A percentile compares a stretch with the other conserved stretches of the same genome.
Evolutionary conservation across 2,329 filamentous ascomycete species (phyloP).

Genomic region (Monosporascus ibericus): DNA sequence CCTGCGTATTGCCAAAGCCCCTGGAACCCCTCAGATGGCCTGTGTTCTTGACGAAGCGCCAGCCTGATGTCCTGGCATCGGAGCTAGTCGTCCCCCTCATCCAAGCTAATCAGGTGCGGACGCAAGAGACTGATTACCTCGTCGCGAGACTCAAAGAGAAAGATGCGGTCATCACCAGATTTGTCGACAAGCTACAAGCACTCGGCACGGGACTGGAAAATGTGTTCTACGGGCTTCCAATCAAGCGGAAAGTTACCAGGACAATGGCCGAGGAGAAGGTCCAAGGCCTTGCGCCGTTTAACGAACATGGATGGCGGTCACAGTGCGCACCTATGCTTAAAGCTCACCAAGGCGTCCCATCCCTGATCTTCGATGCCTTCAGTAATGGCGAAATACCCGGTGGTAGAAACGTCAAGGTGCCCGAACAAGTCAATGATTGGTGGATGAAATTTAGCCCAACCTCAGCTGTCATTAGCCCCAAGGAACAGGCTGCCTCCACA

Average conservation of each 20-base stretch:
- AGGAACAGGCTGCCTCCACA: conserved; percentile 5
- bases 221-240: conserved; percentile 45
- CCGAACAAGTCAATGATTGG: conserved; percentile 39
- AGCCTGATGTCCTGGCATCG: conserved; percentile 36
- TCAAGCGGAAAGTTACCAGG: conserved; percentile 41
- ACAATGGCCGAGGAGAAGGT: conserved; percentile 40
- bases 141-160: conserved; percentile 40
- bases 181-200: conserved; percentile 49
- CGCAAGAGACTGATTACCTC: conserved; percentile 37
- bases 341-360: conserved; percentile 23
- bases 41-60: conserved; percentile 46
- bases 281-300: conserved; percentile 46
- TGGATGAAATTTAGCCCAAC: conserved; percentile 37
- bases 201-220: conserved; percentile 46
- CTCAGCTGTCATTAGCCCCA: conserved; percentile 16
- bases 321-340: conserved; percentile 18
- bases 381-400: conserved; percentile 27
- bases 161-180: conserved; percentile 42
- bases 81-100: conserved; percentile 48
- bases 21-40: conserved; percentile 61
- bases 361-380: conserved; percentile 38
- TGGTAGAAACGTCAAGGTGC: conserved; percentile 23
- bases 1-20: conserved; percentile 54
- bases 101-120: conserved; percentile 36
- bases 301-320: conserved; percentile 32